Base-by-base conservation (phyloP, 768 basidiomycete species). In the Leccinum obscurum region DNA sequence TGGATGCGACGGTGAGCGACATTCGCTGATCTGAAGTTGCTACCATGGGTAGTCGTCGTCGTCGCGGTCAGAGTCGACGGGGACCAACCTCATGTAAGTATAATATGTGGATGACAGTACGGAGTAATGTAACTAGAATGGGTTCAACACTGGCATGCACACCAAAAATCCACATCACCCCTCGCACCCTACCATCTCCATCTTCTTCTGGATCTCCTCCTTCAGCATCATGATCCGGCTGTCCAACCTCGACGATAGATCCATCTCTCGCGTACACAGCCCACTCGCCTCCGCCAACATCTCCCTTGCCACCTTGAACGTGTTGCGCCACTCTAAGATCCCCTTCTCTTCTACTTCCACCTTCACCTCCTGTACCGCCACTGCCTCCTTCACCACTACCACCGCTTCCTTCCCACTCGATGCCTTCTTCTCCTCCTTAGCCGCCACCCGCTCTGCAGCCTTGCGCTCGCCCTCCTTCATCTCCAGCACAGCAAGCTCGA, bases 401-500 rank as follows among this genome's bases (percentile, higher is more conserved):
- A 1, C 41, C 41, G 3, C 8, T 17, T 44, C 41, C 3, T n/a
- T 17, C n/a, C 10, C 39, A 41, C 9, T 44, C 41, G 41, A 44
- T n/a, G 10, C n/a, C 39, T 39, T 39, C 11, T n/a, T 14, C 4
- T 58, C 37, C 37, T 46, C 56, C 2, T 13, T 26, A 3, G 62
- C 55, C 1, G 69, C 72, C 54, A 83, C 80, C 6, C 77, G 76
- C 3, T 59, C 61, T 11, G 57, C 22, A 52, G 70, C 61, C 61
- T 67, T 65, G 24, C 69, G 73, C 55, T 86, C 84, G 0, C 80
- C 80, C 62, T 87, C 84, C 71, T 83, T 85, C 67, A 92, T 74
- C 59, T 88, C 86, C n/a, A 88, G 66, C 37, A 90, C 87, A 0
- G 88, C 86, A 13, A 86, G 73, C 71, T 92, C 90, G 58, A 90